Evolutionary conservation across 1,284 basidiomycete species (phyloP).

Genomic region (Xerocomus amazonicus): DNA sequence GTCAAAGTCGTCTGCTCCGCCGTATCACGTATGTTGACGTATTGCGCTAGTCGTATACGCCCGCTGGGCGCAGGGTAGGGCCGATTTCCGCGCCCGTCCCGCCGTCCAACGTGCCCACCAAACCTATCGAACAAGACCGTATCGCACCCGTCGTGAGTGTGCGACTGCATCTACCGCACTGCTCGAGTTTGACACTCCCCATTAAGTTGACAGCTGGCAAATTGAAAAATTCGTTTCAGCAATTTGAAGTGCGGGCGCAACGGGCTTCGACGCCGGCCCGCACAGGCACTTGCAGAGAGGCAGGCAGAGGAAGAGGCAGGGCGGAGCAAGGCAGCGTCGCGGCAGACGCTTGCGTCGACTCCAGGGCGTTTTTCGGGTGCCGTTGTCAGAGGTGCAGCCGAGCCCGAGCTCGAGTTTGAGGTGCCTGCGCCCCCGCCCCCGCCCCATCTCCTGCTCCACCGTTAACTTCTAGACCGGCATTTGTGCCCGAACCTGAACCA

Average conservation of each 20-base stretch:
- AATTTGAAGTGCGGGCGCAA: conserved; percentile 39
- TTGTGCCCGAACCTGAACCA: too few species aligned
- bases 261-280: conserved; percentile 29
- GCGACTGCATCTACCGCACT: too few species aligned
- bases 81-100: conserved; percentile 41
- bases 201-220: conserved; percentile 84
- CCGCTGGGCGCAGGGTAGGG: conserved; percentile 24
- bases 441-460: conserved; percentile 35
- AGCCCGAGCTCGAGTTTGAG: conserved; percentile 30
- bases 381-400: conserved; percentile 22
- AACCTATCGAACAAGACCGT: conserved; percentile 74
- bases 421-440: conserved; percentile 34
- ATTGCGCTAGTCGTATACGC: conserved; percentile 11
- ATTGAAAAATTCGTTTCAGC: conserved; percentile 79
- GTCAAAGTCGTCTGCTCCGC: too few species aligned
- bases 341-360: conserved; percentile 35
- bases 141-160: conserved; percentile 67
- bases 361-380: conserved; percentile 31
- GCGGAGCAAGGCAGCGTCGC: conserved; percentile 58
- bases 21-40: too few species aligned
- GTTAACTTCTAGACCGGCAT: conserved; percentile 25
- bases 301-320: conserved; percentile 80
- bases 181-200: conserved; percentile 48
- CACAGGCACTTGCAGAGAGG: conserved; percentile 80
- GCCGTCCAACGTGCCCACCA: conserved; percentile 52